A percentile compares a stretch with the other conserved stretches of the same genome.
phyloP scores from a whole-genome alignment of 140 eudicot species.

The Bidens hawaiensis region DNA sequence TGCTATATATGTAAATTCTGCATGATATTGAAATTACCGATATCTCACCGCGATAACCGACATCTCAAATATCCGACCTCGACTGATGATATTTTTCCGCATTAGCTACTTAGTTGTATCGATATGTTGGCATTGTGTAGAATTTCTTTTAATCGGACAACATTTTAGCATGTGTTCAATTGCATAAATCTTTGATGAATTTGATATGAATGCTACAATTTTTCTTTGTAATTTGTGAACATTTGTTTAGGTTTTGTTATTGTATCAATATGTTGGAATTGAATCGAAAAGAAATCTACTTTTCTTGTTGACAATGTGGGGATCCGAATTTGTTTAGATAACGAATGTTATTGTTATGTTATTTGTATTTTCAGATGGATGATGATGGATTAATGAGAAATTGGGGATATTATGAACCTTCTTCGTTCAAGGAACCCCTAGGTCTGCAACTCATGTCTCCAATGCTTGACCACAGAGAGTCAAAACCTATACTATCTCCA shows the following conservation, averaged over 20 bases:
- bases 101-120: too few species aligned
- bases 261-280: not conserved
- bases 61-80: too few species aligned
- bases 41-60: too few species aligned
- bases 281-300: not conserved
- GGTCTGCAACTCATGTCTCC: slow-evolving; percentile 61
- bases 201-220: not conserved
- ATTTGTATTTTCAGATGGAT: slow-evolving; percentile 41
- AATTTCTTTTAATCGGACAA: not conserved
- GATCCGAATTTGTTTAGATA: not conserved
- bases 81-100: too few species aligned
- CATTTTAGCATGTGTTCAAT: not conserved
- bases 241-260: not conserved
- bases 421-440: slow-evolving; percentile 39
- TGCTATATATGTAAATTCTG: too few species aligned
- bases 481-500: slow-evolving; percentile 39
- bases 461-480: slow-evolving; percentile 37
- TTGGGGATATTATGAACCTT: slow-evolving; percentile 71
- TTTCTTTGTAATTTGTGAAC: not conserved
- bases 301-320: not conserved
- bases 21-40: too few species aligned
- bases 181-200: not conserved
- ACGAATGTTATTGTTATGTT: not conserved
- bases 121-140: not conserved
- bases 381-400: slow-evolving; percentile 55